Evolutionary conservation across 2,329 filamentous ascomycete species (phyloP).

Genomic region (Xylariomycetidae sp.): DNA sequence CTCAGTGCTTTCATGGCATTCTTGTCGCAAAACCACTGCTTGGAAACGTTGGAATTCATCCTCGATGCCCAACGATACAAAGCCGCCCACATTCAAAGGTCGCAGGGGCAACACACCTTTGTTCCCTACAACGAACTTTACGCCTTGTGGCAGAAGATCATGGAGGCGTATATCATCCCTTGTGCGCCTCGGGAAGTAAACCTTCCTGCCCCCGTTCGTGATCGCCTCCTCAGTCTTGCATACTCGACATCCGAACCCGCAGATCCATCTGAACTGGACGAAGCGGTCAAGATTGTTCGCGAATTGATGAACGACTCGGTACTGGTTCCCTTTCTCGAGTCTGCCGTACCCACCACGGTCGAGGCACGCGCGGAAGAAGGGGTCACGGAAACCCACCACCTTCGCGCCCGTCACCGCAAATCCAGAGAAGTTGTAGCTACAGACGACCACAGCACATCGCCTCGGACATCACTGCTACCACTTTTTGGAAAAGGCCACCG

Average conservation of each 20-base stretch:
- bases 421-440: conserved; percentile 28
- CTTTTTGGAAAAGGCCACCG: conserved; percentile 34
- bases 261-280: conserved; percentile 67
- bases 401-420: conserved; percentile 14
- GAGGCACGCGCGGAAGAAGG: conserved; percentile 32
- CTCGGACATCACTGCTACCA: conserved; percentile 37
- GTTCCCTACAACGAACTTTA: conserved; percentile 63
- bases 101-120: conserved; percentile 35
- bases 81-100: conserved; percentile 45
- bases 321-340: conserved; percentile 83
- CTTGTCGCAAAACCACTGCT: conserved; percentile 91
- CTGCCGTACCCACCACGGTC: conserved; percentile 35
- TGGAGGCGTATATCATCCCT: conserved; percentile 84
- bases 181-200: conserved; percentile 87
- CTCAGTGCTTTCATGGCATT: conserved; percentile 93
- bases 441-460: conserved; percentile 37
- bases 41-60: conserved; percentile 95
- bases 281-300: conserved; percentile 81
- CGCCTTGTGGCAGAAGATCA: conserved; percentile 78
- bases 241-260: conserved; percentile 56
- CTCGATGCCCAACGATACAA: conserved; percentile 87
- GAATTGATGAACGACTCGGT: conserved; percentile 98
- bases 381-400: conserved; percentile 18
- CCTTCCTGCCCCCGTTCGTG: conserved; percentile 76
- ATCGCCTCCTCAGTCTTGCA: conserved; percentile 65